Base-by-base conservation (phyloP, 805 yeast species). In the Nakazawaea ernobii region DNA sequence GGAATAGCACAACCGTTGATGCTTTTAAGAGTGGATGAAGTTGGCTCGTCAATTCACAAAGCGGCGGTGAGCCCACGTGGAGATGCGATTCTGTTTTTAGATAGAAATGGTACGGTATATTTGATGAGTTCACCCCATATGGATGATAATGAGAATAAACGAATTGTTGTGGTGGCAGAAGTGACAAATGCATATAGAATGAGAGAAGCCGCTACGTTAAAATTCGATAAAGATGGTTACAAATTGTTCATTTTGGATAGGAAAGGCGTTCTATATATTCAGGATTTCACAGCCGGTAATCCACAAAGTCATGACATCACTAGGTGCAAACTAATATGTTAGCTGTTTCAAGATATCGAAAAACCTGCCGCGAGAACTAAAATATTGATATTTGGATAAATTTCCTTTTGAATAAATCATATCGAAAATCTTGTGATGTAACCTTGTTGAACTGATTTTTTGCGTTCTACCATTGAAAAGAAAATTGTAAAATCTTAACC, bases 281-380 rank as follows among this genome's bases (percentile, higher is more conserved):
- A 86, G 55, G 97, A 91, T 65, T 91, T 90, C 66, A 86, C 94
- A 11, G 91, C 89, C 45, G 96, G 95, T 2, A 64, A 82, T 20
- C 94, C 94, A 10, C 82, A 80, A 52, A 81, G 79, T 54, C 74
- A 73, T 24, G 84, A 80, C 14, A 82, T 84, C 7, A 75, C 85
- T 2, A 77, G 84, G 59, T 80, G 86, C 65, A 83, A 82, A 59
- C 75, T 80, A 36, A 66, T 80, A 13, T 70, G 67, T 50, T 66
- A 36, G 32, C 37, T 43, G 46, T 15, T 43, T 43, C 36, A 44
- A 32, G 17, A 9, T 32, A n/a, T 35, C 52, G 32, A 41, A 46
- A n/a, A 41, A 9, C 11, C 15, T 6, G 5, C 45, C 45, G 14
- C 20, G 17, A 9, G 45, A 45, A 24, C 49, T 45, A 6, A 49